phyloP scores from a whole-genome alignment of 2,329 filamentous ascomycete genomes.

The Cytospora piceae region DNA sequence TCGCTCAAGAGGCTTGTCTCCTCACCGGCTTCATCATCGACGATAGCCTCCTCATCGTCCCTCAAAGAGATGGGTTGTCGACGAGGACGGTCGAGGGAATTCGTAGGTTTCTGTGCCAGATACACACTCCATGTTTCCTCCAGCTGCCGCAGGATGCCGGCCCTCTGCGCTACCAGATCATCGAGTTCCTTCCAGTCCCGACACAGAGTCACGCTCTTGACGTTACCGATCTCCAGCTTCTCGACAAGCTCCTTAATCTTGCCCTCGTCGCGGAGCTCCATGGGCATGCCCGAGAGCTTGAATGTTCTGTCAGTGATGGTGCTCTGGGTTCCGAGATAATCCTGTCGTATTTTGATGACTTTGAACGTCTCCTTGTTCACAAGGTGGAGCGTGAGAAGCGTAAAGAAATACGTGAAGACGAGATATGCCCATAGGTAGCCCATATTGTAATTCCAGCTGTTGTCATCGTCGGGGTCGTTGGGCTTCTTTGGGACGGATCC shows the following conservation, averaged over 20 bases:
- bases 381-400: conserved; percentile 77
- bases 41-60: conserved; percentile 39
- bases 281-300: conserved; percentile 84
- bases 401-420: conserved; percentile 94
- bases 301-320: conserved; percentile 97
- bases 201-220: conserved; percentile 85
- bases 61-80: conserved; percentile 23
- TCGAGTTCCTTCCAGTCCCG: conserved; percentile 86
- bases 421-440: conserved; percentile 89
- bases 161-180: conserved; percentile 68
- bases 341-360: conserved; percentile 83
- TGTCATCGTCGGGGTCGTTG: conserved; percentile 29
- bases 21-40: conserved; percentile 47
- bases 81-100: conserved; percentile 36
- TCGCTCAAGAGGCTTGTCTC: conserved; percentile 35
- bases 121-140: conserved; percentile 85
- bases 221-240: conserved; percentile 83
- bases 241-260: conserved; percentile 88
- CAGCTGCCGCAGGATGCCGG: conserved; percentile 68
- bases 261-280: conserved; percentile 75
- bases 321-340: conserved; percentile 89
- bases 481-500: conserved; percentile 18
- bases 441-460: conserved; percentile 38
- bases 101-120: conserved; percentile 57
- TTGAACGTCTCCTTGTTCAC: conserved; percentile 82